Evolutionary conservation across 2,329 filamentous ascomycete species (phyloP).

Genomic region (Drechslerella coelobrocha): DNA sequence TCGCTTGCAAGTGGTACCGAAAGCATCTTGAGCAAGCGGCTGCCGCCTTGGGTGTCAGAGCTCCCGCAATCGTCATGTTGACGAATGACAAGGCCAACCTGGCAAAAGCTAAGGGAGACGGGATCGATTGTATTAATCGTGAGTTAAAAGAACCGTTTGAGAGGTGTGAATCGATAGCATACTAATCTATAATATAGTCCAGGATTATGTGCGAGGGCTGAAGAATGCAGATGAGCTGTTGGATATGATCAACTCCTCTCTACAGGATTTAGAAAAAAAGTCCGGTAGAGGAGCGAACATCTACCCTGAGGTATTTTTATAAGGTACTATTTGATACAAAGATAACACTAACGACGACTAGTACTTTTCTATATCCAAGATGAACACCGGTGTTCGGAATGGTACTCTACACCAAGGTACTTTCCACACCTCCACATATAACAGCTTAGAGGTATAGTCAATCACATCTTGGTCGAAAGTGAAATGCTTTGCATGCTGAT

Average conservation of each 20-base stretch:
- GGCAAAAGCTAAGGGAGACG: constrained; percentile 77
- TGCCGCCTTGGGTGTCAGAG: constrained; percentile 63
- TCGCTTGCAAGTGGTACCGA: constrained; percentile 86
- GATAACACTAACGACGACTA: constrained; percentile 28
- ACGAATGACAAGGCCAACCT: constrained; percentile 91
- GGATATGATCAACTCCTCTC: constrained; percentile 88
- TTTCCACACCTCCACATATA: constrained; percentile 96
- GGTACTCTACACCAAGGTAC: constrained; percentile 90
- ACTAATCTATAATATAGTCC: constrained; percentile 63
- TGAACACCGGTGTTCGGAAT: constrained; percentile 91
- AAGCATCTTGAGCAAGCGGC: constrained; percentile 74
- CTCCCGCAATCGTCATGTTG: constrained; percentile 86
- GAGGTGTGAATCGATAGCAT: too few species aligned
- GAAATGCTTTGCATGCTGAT: constrained; percentile 4
- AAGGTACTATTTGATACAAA: too few species aligned
- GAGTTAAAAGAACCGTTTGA: too few species aligned
- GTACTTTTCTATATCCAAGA: constrained; percentile 84
- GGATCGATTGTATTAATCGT: constrained; percentile 60
- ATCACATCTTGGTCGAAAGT: not conserved
- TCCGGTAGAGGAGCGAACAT: constrained; percentile 68
- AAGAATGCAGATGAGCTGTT: constrained; percentile 83
- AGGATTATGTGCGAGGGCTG: constrained; percentile 81
- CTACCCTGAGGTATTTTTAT: constrained; percentile 70
- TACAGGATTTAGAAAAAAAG: constrained; percentile 72
- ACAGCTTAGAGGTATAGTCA: constrained; percentile 83